Evolutionary conservation across 192 early-diverging fungal genomes (phyloP).

Genomic region (Cetraspora pellucida): DNA sequence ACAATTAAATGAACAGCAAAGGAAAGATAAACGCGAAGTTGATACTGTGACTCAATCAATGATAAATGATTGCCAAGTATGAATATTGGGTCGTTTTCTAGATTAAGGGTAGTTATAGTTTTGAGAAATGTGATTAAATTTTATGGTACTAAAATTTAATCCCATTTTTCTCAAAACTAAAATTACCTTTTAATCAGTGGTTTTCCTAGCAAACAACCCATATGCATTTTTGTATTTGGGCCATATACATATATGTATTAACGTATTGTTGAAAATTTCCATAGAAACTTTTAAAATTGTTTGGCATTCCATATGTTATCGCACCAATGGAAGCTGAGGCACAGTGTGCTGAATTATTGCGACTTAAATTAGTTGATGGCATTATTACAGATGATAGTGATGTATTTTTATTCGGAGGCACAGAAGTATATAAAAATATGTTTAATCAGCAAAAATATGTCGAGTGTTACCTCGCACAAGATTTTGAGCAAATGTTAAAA

Average conservation of each 20-base stretch:
- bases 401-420: constrained; percentile 90
- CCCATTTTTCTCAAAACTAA: too few species aligned
- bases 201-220: too few species aligned
- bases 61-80: constrained; percentile 71
- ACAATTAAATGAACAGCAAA: constrained; percentile 49
- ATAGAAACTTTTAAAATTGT: constrained; percentile 78
- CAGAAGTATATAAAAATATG: constrained; percentile 86
- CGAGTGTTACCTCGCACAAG: constrained; percentile 73
- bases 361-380: constrained; percentile 77
- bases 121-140: too few species aligned
- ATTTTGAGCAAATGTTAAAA: constrained; percentile 67
- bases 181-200: too few species aligned
- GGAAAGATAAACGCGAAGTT: constrained; percentile 59
- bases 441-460: constrained; percentile 90
- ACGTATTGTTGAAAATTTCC: constrained; percentile 21
- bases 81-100: neutral
- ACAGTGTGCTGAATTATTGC: constrained; percentile 82
- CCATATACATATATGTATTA: neutral
- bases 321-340: constrained; percentile 98
- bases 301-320: constrained; percentile 91
- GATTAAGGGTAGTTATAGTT: too few species aligned
- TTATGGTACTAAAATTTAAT: too few species aligned
- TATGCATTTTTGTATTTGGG: neutral
- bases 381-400: constrained; percentile 98
- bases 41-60: constrained; percentile 70